Base-by-base conservation (phyloP, 2,329 filamentous ascomycete genomes). In the Claviceps sp. region DNA sequence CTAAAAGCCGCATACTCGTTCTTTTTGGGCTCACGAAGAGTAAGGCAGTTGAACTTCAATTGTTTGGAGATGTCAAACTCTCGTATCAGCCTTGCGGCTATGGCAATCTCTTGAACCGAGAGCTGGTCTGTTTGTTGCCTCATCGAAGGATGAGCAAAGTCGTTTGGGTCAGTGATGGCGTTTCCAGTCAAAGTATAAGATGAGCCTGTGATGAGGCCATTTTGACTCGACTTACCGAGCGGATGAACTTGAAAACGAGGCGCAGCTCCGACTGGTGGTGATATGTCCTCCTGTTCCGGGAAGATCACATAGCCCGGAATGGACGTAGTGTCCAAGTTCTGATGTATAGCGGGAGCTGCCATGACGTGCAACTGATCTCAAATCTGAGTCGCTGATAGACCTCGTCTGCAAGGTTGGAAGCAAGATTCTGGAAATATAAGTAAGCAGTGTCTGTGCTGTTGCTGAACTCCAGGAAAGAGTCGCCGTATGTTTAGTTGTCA, bases 21-120 rank as follows among this genome's bases (percentile, higher is more conserved):
- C 69, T 86, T 86, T 40, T 72, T 69, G 3, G 82, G 82, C 59
- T 86, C 81, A 49, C 82, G 74, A 3, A 85, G 70, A 22, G 79
- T 85, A 49, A 88, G 76, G 57, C 76, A 77, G 67, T 87, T 87
- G 72, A 71, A 71, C 56, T 71, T 71, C 48, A 69, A 49, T 11
- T 58, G 54, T 49, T 60, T 62, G 50, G 64, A 59, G 43, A 49
- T 56, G 16, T 65, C 64, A 55, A 67, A 52, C 5, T 69, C 66
- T 37, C 72, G 66, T 53, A 80, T 68, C 44, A 78, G 63, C 55
- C 74, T 73, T 43, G 71, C 68, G 42, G 77, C 73, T 20, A 64
- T 61, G 51, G 69, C 66, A 20, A 79, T 78, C 63, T 82, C 79
- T 40, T 76, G 69, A 58, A 76, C 63, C 47, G 69, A 74, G 52